Conservation (phyloP, 2,329 filamentous ascomycete species). For the Trichoderma sp. region DNA sequence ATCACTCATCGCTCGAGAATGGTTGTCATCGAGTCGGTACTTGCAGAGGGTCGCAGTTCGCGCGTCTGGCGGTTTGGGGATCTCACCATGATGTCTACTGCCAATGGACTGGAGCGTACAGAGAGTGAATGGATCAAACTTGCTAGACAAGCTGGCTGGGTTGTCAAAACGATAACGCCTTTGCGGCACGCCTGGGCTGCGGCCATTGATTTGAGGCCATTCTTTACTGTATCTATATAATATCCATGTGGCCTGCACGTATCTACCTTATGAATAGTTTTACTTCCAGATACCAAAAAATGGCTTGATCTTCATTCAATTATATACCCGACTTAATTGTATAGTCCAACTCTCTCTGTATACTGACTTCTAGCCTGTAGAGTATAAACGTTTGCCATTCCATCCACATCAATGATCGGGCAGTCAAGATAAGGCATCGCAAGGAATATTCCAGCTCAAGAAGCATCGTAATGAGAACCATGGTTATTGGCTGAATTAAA, state of each 20-base stretch:
- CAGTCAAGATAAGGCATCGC: background rate
- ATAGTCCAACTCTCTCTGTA: background rate
- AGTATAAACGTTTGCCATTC: background rate
- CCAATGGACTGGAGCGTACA: constrained; percentile 33
- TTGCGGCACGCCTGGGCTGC: constrained; percentile 10
- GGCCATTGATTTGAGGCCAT: constrained; percentile 12
- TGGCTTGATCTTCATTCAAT: background rate
- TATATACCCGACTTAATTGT: background rate
- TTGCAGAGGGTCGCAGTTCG: constrained; percentile 30
- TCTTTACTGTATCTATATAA: background rate
- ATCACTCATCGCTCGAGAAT: constrained; percentile 28
- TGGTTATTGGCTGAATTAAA: background rate
- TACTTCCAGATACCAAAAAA: background rate
- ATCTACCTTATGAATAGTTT: too few species aligned
- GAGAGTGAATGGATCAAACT: constrained; percentile 31
- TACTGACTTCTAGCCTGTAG: background rate
- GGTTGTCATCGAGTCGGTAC: constrained; percentile 38
- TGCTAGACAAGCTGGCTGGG: constrained; percentile 33
- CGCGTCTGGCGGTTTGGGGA: constrained; percentile 39
- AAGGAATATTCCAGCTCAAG: background rate
- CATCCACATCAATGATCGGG: background rate
- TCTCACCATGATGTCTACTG: constrained; percentile 41
- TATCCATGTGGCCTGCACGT: background rate
- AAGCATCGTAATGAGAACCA: background rate
- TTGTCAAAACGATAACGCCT: background rate